Conservation (phyloP, 1,284 basidiomycete species). For the Leccinum olivaceoglutinosum region DNA sequence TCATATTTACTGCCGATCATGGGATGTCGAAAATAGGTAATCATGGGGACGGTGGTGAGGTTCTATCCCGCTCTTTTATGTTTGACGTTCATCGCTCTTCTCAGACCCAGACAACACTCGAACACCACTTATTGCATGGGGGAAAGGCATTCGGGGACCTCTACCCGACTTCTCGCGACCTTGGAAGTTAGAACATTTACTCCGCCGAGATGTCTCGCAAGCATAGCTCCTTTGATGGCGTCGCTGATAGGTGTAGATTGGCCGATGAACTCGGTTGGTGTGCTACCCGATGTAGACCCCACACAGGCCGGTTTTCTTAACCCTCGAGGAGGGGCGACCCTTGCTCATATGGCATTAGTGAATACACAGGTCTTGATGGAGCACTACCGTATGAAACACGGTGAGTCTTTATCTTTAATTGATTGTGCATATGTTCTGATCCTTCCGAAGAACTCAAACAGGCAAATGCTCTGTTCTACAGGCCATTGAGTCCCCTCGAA, state of each 20-base stretch:
- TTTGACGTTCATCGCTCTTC: slow-evolving; percentile 8
- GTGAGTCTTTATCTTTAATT: slow-evolving; percentile 32
- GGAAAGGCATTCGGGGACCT: slow-evolving; percentile 68
- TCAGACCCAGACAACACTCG: slow-evolving; percentile 84
- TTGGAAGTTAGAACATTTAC: slow-evolving; percentile 55
- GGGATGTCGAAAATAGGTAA: slow-evolving; percentile 89
- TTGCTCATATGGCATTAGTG: slow-evolving; percentile 57
- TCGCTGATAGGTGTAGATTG: slow-evolving; percentile 65
- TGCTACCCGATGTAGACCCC: slow-evolving; percentile 63
- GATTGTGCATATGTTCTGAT: slow-evolving; percentile 7
- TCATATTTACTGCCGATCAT: slow-evolving; percentile 85
- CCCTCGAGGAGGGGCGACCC: slow-evolving; percentile 33
- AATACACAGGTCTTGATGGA: slow-evolving; percentile 77
- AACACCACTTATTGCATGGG: slow-evolving; percentile 85
- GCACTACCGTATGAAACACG: slow-evolving; percentile 77
- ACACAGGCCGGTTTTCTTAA: slow-evolving; percentile 50
- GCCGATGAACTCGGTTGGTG: slow-evolving; percentile 75
- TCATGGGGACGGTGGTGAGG: slow-evolving; percentile 81
- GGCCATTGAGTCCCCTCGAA: slow-evolving; percentile 48
- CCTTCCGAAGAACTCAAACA: slow-evolving; percentile 52
- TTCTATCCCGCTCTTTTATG: slow-evolving; percentile 6
- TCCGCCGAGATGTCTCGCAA: slow-evolving; percentile 75
- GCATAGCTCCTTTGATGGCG: slow-evolving; percentile 78
- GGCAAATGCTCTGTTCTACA: slow-evolving; percentile 53
- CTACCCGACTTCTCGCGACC: slow-evolving; percentile 53